These are phyloP conservation scores for Podospora pseudoanserina DNA, from an alignment of 495 filamentous ascomycete species.

Conservation along the genomic window DNA sequence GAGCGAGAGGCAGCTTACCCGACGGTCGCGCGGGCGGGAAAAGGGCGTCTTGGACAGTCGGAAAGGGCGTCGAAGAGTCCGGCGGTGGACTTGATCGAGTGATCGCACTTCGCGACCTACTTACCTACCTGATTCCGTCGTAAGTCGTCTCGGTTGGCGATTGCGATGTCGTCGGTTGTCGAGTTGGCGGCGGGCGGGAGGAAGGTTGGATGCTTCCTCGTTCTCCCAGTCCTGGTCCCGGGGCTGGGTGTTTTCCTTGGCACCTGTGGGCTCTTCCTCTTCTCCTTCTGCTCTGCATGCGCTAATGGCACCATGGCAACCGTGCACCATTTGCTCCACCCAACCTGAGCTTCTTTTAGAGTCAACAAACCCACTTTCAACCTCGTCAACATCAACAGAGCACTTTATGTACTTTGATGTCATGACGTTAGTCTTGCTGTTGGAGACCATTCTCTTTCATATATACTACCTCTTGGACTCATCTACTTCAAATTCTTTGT, in stretches of 20 bases:
- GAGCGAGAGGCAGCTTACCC: no score
- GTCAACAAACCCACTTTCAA: slow-evolving; percentile 5
- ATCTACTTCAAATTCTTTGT: neutral
- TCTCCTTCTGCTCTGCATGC: slow-evolving; percentile 7
- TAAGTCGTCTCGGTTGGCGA: slow-evolving; percentile 14
- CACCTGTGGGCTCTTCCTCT: slow-evolving; percentile 2
- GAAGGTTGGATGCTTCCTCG: slow-evolving; percentile 13
- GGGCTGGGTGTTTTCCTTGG: slow-evolving; percentile 24
- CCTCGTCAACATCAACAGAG: neutral
- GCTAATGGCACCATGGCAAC: slow-evolving; percentile 24
- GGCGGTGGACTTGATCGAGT: slow-evolving; percentile 5
- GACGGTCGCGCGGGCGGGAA: neutral
- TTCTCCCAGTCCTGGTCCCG: neutral
- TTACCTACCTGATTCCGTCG: slow-evolving; percentile 17
- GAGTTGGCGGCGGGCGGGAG: slow-evolving; percentile 1
- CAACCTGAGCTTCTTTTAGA: neutral
- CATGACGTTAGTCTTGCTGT: no score
- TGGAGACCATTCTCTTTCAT: neutral
- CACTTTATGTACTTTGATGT: neutral
- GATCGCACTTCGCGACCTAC: slow-evolving; percentile 10
- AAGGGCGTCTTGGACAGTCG: slow-evolving; percentile 1
- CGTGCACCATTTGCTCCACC: slow-evolving; percentile 19
- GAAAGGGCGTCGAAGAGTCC: neutral
- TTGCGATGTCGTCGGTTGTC: slow-evolving; percentile 12
- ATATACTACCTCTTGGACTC: neutral